phyloP scores from a whole-genome alignment of 2,329 filamentous ascomycete species.

The Cladosporium oxysporum region DNA sequence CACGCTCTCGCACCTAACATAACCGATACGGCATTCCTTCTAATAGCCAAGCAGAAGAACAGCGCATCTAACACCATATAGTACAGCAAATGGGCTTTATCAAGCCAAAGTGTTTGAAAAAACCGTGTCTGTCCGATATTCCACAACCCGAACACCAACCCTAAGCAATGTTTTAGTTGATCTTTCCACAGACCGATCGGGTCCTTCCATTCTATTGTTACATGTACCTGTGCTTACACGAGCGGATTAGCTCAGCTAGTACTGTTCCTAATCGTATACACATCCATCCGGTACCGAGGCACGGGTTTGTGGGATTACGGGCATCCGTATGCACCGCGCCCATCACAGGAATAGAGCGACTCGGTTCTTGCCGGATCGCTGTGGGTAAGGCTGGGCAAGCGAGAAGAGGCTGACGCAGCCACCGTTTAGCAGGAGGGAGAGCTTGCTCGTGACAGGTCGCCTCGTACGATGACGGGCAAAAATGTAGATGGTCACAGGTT shows the following conservation, averaged over 20 bases:
- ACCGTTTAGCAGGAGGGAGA: conserved; percentile 7
- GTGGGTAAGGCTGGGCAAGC: conserved; percentile 11
- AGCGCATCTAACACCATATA: rapidly evolving
- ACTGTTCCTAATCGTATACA: neutral
- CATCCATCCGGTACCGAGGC: neutral
- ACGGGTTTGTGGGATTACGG: neutral
- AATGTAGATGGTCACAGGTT: neutral
- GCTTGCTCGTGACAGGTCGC: neutral
- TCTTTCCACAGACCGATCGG: neutral
- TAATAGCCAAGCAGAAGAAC: neutral
- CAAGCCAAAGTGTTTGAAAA: neutral
- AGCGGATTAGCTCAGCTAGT: neutral
- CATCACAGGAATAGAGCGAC: neutral
- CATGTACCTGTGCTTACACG: neutral
- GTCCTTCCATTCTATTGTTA: neutral
- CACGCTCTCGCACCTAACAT: neutral
- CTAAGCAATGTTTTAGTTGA: neutral
- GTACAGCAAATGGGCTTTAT: neutral
- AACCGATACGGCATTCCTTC: neutral
- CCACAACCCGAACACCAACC: neutral
- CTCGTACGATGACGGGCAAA: neutral
- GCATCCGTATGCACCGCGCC: neutral
- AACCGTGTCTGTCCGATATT: neutral
- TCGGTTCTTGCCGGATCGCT: conserved; percentile 9
- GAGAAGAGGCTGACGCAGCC: conserved; percentile 7